phyloP scores from a whole-genome alignment of 495 filamentous ascomycete genomes.

The Daldinia bambusicola region DNA sequence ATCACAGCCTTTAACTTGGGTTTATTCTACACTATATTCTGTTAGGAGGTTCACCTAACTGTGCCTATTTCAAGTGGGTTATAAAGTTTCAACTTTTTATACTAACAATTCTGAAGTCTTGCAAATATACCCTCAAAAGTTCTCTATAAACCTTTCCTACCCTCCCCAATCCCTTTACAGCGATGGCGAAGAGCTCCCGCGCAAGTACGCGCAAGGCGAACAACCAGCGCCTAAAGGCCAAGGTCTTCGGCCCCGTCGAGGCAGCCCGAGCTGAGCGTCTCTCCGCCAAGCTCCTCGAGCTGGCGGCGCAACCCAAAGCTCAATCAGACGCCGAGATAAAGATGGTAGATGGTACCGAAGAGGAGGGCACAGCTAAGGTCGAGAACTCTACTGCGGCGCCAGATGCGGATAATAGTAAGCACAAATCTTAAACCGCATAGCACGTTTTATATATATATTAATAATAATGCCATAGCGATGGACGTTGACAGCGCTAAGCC shows the following conservation, averaged over 20 bases:
- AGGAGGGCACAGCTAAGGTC: conserved; percentile 52
- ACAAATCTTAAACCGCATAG: neutral
- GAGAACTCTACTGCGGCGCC: conserved; percentile 10
- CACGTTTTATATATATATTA: conserved; percentile 18
- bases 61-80: neutral
- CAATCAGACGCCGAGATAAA: conserved; percentile 35
- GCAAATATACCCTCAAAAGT: conserved; percentile 10
- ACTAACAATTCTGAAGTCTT: conserved; percentile 13
- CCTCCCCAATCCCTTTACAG: conserved; percentile 30
- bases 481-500: conserved; percentile 57
- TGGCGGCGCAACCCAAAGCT: conserved; percentile 73
- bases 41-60: neutral
- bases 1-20: neutral
- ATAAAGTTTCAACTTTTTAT: conserved; percentile 4
- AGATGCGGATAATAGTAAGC: conserved; percentile 51
- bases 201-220: conserved; percentile 81
- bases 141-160: neutral
- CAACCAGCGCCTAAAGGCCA: conserved; percentile 75
- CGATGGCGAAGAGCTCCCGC: conserved; percentile 86
- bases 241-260: conserved; percentile 82
- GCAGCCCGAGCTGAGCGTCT: conserved; percentile 79
- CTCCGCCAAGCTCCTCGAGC: conserved; percentile 79
- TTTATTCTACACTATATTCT: neutral
- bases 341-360: conserved; percentile 37
- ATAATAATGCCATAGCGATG: conserved; percentile 49